These are phyloP conservation scores for Leonotis leonurus DNA, from an alignment of 257 asterid species.

Conservation along the genomic window DNA sequence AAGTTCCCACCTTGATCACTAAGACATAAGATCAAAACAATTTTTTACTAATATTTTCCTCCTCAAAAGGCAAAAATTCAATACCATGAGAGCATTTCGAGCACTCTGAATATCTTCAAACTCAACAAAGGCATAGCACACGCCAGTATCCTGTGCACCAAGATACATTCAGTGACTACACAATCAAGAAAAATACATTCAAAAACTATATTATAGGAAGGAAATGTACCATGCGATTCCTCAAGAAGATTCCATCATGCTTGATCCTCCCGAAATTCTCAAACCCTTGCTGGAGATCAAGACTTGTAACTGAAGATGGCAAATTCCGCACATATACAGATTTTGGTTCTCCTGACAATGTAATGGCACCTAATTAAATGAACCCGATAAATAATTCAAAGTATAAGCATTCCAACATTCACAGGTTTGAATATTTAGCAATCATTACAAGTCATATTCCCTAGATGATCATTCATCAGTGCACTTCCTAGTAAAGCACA, in stretches of 20 bases:
- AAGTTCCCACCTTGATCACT: neutral
- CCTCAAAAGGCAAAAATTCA: slow-evolving; percentile 4
- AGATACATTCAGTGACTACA: slow-evolving; percentile 18
- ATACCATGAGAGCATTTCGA: slow-evolving; percentile 62
- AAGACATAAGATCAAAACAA: too few species aligned
- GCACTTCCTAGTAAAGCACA: neutral
- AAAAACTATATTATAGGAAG: neutral
- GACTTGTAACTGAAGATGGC: slow-evolving; percentile 49
- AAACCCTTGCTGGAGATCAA: slow-evolving; percentile 65
- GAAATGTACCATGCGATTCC: slow-evolving; percentile 49
- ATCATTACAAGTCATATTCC: neutral
- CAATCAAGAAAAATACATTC: neutral
- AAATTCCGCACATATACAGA: slow-evolving; percentile 79
- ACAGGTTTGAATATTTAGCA: neutral
- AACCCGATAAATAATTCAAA: neutral
- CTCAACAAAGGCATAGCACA: slow-evolving; percentile 85
- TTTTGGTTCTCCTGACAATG: slow-evolving; percentile 55
- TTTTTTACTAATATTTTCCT: neutral
- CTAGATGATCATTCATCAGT: neutral
- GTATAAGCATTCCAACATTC: neutral
- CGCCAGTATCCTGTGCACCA: slow-evolving; percentile 61
- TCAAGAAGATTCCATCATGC: slow-evolving; percentile 72
- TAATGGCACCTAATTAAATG: slow-evolving; percentile 11
- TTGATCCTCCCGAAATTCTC: slow-evolving; percentile 58
- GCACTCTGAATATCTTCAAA: slow-evolving; percentile 73